Conservation (phyloP, 495 filamentous ascomycete genomes). For the Parachaetomium inaequale region DNA sequence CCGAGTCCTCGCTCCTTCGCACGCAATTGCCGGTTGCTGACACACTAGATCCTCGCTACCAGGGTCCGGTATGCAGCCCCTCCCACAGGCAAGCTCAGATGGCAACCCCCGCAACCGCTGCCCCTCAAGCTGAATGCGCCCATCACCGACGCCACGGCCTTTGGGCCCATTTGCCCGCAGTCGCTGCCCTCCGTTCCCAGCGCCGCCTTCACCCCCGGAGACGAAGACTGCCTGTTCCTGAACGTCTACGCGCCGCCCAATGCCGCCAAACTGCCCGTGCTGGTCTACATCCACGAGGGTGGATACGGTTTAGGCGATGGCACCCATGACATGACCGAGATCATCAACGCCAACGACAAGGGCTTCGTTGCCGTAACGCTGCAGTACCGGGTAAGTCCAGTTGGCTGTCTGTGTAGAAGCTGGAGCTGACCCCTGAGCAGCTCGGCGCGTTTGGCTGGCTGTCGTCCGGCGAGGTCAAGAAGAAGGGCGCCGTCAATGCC, state of each 20-base stretch:
- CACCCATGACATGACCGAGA: slow-evolving; percentile 34
- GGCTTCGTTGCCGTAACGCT: slow-evolving; percentile 45
- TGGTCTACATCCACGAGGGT: slow-evolving; percentile 51
- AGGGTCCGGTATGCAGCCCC: slow-evolving; percentile 35
- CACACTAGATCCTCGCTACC: not conserved
- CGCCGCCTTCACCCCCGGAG: slow-evolving; percentile 18
- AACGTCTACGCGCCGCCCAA: slow-evolving; percentile 40
- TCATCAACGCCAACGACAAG: slow-evolving; percentile 46
- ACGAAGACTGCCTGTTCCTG: slow-evolving; percentile 45
- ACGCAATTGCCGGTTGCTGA: not conserved
- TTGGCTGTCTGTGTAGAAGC: not conserved
- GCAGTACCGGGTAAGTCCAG: slow-evolving; percentile 37
- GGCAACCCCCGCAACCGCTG: slow-evolving; percentile 31
- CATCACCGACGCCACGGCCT: slow-evolving; percentile 15
- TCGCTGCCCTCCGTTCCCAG: slow-evolving; percentile 17
- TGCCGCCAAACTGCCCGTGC: slow-evolving; percentile 35
- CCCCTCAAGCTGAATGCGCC: slow-evolving; percentile 2
- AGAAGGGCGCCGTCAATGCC: slow-evolving; percentile 30
- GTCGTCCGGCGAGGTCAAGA: slow-evolving; percentile 25
- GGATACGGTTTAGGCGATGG: slow-evolving; percentile 42
- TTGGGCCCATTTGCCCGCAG: slow-evolving; percentile 25
- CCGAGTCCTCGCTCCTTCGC: not conserved
- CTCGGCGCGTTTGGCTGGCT: slow-evolving; percentile 34
- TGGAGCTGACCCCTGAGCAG: not conserved
- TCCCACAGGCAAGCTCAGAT: slow-evolving; percentile 30